Evolutionary conservation across 2,329 filamentous ascomycete genomes (phyloP).

Genomic region (Zymoseptoria brevis): DNA sequence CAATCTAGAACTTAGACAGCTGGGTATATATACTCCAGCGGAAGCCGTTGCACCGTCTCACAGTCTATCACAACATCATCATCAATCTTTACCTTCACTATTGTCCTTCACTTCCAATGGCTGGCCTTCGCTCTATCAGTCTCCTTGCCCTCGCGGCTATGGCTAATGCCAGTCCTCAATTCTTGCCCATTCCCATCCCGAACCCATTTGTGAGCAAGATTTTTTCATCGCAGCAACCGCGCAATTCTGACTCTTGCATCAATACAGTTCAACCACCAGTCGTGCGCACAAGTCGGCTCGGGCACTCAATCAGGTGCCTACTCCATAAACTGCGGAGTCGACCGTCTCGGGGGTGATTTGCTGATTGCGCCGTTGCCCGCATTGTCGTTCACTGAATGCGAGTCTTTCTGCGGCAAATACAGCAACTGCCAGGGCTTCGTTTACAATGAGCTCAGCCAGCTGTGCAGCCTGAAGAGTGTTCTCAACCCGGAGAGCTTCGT

Average conservation of each 20-base stretch:
- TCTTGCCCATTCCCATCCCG: neutral
- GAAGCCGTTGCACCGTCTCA: neutral
- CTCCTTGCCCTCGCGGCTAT: conserved; percentile 3
- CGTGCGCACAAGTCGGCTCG: conserved; percentile 5
- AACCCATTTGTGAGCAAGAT: neutral
- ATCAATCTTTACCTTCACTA: neutral
- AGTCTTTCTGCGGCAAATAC: neutral
- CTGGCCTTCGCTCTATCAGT: neutral
- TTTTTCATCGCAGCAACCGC: neutral
- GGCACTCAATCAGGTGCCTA: conserved; percentile 3
- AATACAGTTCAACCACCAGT: neutral
- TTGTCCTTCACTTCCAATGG: neutral
- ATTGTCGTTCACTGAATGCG: conserved; percentile 4
- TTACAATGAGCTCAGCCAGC: neutral
- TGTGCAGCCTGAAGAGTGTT: neutral
- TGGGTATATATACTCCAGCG: neutral
- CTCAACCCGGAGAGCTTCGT: neutral
- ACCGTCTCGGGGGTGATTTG: conserved; percentile 4
- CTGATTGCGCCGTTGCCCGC: neutral
- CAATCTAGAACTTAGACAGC: neutral
- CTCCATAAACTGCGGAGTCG: conserved; percentile 5
- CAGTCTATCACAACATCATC: neutral
- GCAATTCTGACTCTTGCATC: neutral
- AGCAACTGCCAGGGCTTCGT: neutral
- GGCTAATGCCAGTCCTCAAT: conserved; percentile 4